Percentiles rank a stretch among this genome's conserved stretches.
Evolutionary conservation across 2,329 filamentous ascomycete species (phyloP).

Genomic region (Kalmusia sp.): DNA sequence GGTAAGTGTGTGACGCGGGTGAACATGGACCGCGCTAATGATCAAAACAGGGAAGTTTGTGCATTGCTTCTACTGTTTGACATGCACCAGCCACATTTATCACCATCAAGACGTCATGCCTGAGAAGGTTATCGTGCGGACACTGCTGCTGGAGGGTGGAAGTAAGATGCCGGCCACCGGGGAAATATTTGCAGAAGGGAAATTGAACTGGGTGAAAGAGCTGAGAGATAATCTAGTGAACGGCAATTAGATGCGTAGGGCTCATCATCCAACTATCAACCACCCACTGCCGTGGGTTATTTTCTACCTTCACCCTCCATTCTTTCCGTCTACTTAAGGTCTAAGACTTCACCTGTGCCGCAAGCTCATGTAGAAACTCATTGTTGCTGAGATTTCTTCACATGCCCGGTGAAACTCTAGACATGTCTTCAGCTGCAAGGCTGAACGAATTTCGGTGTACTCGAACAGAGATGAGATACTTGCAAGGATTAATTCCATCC

Average conservation of each 20-base stretch:
- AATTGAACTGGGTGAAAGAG: constrained; percentile 42
- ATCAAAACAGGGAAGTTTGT: constrained; percentile 39
- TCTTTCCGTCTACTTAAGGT: no score
- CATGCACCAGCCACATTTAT: constrained; percentile 50
- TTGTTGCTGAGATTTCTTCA: no score
- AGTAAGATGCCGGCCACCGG: constrained; percentile 40
- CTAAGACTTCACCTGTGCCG: no score
- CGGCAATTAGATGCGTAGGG: background rate
- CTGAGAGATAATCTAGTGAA: constrained; percentile 23
- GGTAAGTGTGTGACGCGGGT: constrained; percentile 19
- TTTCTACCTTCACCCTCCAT: no score
- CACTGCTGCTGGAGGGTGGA: constrained; percentile 46
- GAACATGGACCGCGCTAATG: background rate
- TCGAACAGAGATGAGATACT: no score
- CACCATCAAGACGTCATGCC: constrained; percentile 50
- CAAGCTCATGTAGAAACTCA: no score
- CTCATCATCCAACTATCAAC: background rate
- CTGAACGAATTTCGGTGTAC: no score
- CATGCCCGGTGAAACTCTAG: no score
- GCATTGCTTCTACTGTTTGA: constrained; percentile 47
- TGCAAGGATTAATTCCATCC: no score
- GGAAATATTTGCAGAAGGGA: constrained; percentile 49
- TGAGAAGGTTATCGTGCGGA: constrained; percentile 49
- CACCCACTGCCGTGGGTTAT: background rate
- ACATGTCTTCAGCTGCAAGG: no score